Base-by-base conservation (phyloP, 257 asterid species). In the Eucommia ulmoides region DNA sequence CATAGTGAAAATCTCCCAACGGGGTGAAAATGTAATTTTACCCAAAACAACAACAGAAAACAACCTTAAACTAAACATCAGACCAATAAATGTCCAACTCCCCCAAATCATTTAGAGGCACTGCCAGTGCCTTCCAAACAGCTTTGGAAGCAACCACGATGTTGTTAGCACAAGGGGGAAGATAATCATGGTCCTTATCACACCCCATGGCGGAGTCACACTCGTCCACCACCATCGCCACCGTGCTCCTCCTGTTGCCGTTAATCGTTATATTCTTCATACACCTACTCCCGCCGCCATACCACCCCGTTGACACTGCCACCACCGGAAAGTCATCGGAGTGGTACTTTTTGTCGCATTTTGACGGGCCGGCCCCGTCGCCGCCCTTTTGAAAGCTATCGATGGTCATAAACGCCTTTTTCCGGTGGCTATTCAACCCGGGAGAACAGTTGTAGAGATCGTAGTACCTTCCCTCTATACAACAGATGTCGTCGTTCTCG, bases 161-260 rank as follows among this genome's bases (percentile, higher is more conserved):
- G n/a, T n/a, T n/a, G n/a, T n/a, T n/a, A n/a, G n/a, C n/a, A n/a
- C n/a, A n/a, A n/a, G 38, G 38, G 12, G 62, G 71, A 22, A 54
- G 67, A 50, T 51, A 64, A 35, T 47, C 64, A 47, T 64, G 62
- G 8, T 21, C 52, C 1, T 33, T 8, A 8, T 59, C 65, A 42
- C 71, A 69, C 19, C 68, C 59, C 66, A 24, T 26, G 1, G 65
- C 56, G 15, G 68, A 60, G 56, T 56, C 68, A 51, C 76, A 60
- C 22, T 65, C 75, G 20, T 26, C 38, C 6, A 26, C 38, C 38
- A 26, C 38, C 38, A 26, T 26, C 38, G 38, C 38, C 38, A 26
- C 38, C 38, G 12, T 12, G 12, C 38, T 26, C 12, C 38, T 6
- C 38, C 38, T 12, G 12, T 26, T 26, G 8, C 8, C 38, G 12